A percentile compares a stretch with the other conserved stretches of the same genome.
Evolutionary conservation across 345 rosid species (phyloP).

Genomic region (Salix arbutifolia): DNA sequence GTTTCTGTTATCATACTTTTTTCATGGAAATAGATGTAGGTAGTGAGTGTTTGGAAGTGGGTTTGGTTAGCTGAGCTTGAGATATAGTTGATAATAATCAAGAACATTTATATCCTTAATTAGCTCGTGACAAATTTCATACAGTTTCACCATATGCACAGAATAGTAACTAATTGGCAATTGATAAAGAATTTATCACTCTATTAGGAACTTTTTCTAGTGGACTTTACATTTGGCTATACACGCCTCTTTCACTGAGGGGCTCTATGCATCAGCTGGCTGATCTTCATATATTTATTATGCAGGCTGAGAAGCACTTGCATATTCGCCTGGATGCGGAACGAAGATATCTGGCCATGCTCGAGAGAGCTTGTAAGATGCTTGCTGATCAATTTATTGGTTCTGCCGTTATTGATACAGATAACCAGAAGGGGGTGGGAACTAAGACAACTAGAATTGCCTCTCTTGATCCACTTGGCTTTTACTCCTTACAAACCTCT

Average conservation of each 20-base stretch:
- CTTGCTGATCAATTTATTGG: conserved; percentile 58
- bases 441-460: conserved; percentile 29
- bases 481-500: conserved; percentile 31
- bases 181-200: neutral
- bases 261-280: neutral
- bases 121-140: neutral
- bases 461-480: conserved; percentile 39
- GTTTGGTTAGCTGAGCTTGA: neutral
- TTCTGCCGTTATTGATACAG: conserved; percentile 25
- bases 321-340: conserved; percentile 64
- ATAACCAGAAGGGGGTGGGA: conserved; percentile 28
- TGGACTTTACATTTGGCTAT: neutral
- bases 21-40: neutral
- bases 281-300: conserved; percentile 11
- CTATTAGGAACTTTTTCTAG: neutral
- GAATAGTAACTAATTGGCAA: neutral
- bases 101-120: neutral
- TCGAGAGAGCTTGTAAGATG: conserved; percentile 66
- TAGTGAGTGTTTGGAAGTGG: neutral
- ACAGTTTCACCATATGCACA: neutral
- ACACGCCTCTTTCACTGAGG: neutral
- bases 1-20: neutral
- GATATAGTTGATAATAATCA: conserved; percentile 1
- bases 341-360: conserved; percentile 54
- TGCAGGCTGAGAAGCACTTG: conserved; percentile 63